Percentiles rank a stretch among this genome's conserved stretches.
phyloP scores from a whole-genome alignment of 148 eudicot genomes.

The Persicaria tinctoria region DNA sequence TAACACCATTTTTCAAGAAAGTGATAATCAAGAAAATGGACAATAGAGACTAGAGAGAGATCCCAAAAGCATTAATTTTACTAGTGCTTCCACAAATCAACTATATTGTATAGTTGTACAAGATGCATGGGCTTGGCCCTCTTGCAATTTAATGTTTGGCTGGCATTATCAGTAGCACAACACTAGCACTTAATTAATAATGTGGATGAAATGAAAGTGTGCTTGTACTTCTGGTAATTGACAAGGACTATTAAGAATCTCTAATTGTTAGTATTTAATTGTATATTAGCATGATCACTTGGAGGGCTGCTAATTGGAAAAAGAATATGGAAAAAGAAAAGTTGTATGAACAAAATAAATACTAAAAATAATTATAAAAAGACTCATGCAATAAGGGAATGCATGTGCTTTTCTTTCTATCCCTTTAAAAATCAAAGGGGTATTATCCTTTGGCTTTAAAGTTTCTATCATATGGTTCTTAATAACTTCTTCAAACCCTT shows the following conservation, averaged over 20 bases:
- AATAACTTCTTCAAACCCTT: neutral
- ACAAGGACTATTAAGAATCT: neutral
- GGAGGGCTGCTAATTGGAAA: neutral
- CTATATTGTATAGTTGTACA: neutral
- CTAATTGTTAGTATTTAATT: neutral
- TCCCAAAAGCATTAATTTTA: neutral
- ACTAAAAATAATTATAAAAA: neutral
- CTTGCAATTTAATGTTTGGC: neutral
- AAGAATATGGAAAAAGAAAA: neutral
- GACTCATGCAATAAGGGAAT: neutral
- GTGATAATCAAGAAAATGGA: neutral
- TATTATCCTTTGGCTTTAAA: neutral
- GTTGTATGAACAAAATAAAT: neutral
- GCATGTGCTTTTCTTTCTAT: slow-evolving; percentile 11
- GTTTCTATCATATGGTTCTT: neutral
- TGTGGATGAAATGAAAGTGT: neutral
- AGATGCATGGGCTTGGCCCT: too few relatives aligned
- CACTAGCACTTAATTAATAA: neutral
- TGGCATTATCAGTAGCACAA: neutral
- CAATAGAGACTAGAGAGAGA: neutral
- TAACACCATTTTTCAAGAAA: neutral
- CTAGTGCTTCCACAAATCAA: neutral
- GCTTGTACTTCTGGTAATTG: slow-evolving; percentile 1
- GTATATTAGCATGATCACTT: neutral
- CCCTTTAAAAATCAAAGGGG: slow-evolving; percentile 1